phyloP scores from a whole-genome alignment of 1,284 basidiomycete genomes.

The Cutaneotrichosporon mucoides region DNA sequence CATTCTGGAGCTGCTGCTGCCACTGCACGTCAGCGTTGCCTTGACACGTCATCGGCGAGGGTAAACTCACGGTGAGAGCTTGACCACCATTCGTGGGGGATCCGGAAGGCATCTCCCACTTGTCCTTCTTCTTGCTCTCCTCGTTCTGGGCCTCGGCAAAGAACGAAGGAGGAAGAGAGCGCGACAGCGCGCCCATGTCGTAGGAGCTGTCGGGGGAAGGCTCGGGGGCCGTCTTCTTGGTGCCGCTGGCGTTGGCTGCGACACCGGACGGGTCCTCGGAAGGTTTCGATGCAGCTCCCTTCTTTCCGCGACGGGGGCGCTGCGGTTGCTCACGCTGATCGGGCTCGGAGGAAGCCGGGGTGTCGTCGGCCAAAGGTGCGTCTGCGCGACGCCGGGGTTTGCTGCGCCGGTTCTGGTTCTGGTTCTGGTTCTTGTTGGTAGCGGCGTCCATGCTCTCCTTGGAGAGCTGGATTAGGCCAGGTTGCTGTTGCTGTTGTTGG shows the following conservation, averaged over 20 bases:
- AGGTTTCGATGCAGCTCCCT: background rate
- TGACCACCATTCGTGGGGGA: slow-evolving; percentile 16
- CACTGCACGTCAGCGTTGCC: slow-evolving; percentile 21
- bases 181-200: slow-evolving; percentile 9
- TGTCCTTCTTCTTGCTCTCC: background rate
- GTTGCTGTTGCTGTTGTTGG: background rate
- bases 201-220: background rate
- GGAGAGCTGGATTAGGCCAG: slow-evolving; percentile 13
- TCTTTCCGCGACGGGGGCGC: slow-evolving; percentile 9
- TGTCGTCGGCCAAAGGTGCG: background rate
- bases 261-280: background rate
- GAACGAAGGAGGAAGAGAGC: slow-evolving; percentile 17
- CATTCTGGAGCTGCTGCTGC: slow-evolving; percentile 38
- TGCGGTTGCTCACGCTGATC: background rate
- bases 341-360: background rate
- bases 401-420: slow-evolving; percentile 8
- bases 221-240: background rate
- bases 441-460: slow-evolving; percentile 14
- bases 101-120: slow-evolving; percentile 42
- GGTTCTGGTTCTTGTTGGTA: slow-evolving; percentile 9
- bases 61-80: slow-evolving; percentile 23
- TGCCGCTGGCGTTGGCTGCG: no score
- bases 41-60: background rate
- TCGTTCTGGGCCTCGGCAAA: slow-evolving; percentile 6
- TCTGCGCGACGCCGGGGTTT: background rate